Evolutionary conservation across 2,329 filamentous ascomycete genomes (phyloP), one percentile per base, ranked within the genome.

Genomic region (Penicillium glabrum): DNA sequence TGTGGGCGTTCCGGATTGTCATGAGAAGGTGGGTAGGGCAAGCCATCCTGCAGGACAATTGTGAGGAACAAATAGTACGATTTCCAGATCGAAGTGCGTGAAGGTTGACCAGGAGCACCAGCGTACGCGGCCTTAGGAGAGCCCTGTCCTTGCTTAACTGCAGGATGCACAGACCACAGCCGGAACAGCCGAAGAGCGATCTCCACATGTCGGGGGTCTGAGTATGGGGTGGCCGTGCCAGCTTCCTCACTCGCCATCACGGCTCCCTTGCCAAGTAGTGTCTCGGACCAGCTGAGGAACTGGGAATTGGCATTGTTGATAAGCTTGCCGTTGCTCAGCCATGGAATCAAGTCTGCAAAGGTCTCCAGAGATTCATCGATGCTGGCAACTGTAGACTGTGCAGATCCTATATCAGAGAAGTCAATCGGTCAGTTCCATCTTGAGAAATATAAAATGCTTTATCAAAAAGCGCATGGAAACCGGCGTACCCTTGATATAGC

Each of bases 41-140:
- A 61, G 16, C 58, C 68, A 33, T 85, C 77, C 65, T 88, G 87
- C 7, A 97, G 74, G 35, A 96, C 85, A n/a, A 80, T 81, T 2
- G 92, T 96, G 19, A 97, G 77, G 1, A 89, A 85, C 45, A 85
- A 78, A 70, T 96, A 96, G 72, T 97, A 97, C 60, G 90, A 86
- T 66, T 84, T 87, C 93, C 93, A 97, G 45, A 96, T 86, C 41
- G 85, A 80, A 9, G 68, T 61, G 37, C 67, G 72, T 2, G 70
- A 65, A 4, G 59, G 62, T 21, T 67, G 57, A n/a, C 61, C 65
- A 0, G 64, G 58, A 24, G 57, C 46, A 46, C 61, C 62, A 21
- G 63, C 63, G 51, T 56, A 56, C 44, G 66, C 61, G 16, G 59
- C n/a, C 10, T 60, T 61, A 23, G 53, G 51, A 5, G 63, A 58